Conservation (phyloP, 306 rosid species). For the Fragaria nilgerrensis region DNA sequence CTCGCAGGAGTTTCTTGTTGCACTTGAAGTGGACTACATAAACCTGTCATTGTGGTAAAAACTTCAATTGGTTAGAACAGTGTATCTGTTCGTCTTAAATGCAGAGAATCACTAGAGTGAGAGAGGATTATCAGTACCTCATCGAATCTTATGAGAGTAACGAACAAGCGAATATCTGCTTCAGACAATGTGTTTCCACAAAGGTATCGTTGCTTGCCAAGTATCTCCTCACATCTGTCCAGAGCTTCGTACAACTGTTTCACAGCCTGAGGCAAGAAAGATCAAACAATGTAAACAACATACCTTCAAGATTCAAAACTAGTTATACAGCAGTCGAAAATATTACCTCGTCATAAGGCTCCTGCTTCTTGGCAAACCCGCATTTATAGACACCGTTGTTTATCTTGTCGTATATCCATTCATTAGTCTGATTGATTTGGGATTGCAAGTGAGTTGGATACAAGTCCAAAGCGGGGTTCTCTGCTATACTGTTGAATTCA, state of each 20-base stretch:
- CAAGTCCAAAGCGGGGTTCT: conserved; percentile 68
- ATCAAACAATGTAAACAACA: conserved; percentile 12
- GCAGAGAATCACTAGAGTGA: not conserved
- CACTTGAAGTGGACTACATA: conserved; percentile 95
- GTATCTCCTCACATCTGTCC: conserved; percentile 78
- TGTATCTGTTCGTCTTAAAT: not conserved
- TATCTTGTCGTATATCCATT: conserved; percentile 62
- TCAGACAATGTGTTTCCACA: conserved; percentile 76
- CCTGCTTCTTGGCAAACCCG: conserved; percentile 87
- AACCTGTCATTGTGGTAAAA: conserved; percentile 45
- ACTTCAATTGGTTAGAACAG: not conserved
- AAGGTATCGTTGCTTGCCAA: conserved; percentile 74
- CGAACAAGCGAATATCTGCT: conserved; percentile 91
- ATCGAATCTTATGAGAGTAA: conserved; percentile 91
- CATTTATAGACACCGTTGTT: conserved; percentile 92
- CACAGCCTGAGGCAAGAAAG: conserved; percentile 62
- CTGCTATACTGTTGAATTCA: conserved; percentile 73
- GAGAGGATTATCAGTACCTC: conserved; percentile 53
- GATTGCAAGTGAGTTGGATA: conserved; percentile 70
- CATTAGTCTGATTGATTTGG: conserved; percentile 63
- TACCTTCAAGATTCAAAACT: not conserved
- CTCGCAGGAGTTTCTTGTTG: conserved; percentile 79
- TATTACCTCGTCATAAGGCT: conserved; percentile 67
- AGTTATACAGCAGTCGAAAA: not conserved
- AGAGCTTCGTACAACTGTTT: conserved; percentile 64